These are phyloP conservation scores for Syncephalastrum racemosum DNA, from an alignment of 371 early-diverging fungal species.

Conservation along the genomic window DNA sequence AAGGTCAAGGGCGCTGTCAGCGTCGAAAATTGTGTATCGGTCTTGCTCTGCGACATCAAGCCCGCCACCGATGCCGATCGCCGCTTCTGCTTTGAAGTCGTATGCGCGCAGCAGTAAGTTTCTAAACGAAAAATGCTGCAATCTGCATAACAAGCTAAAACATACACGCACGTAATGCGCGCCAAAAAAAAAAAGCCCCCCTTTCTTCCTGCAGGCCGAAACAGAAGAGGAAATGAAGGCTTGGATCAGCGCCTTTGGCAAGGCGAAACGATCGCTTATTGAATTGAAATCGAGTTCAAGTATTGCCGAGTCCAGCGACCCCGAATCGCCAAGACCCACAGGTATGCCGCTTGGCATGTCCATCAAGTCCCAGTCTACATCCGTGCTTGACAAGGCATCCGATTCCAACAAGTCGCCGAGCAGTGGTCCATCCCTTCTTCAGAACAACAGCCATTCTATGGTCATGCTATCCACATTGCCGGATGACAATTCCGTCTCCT, in stretches of 20 bases:
- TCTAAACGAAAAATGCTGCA: background rate
- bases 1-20: constrained; percentile 60
- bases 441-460: constrained; percentile 12
- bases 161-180: too few relatives aligned
- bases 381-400: constrained; percentile 5
- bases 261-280: constrained; percentile 44
- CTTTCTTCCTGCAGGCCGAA: constrained; percentile 67
- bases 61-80: constrained; percentile 56
- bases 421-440: constrained; percentile 6
- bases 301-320: constrained; percentile 1
- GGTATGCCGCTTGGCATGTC: constrained; percentile 7
- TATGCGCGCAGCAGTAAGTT: constrained; percentile 59
- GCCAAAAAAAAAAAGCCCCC: constrained; percentile 21
- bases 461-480: constrained; percentile 39
- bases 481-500: constrained; percentile 24
- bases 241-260: constrained; percentile 70
- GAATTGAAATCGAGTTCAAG: too few relatives aligned
- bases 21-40: constrained; percentile 55
- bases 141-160: too few relatives aligned
- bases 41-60: constrained; percentile 64
- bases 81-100: constrained; percentile 75
- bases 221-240: constrained; percentile 67
- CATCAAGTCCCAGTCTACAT: constrained; percentile 8
- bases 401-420: constrained; percentile 2
- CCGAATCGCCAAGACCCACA: constrained; percentile 1